A percentile compares a stretch with the other conserved stretches of the same genome.
phyloP scores from a whole-genome alignment of 805 yeast species.

The Metschnikowia kunwiensis region DNA sequence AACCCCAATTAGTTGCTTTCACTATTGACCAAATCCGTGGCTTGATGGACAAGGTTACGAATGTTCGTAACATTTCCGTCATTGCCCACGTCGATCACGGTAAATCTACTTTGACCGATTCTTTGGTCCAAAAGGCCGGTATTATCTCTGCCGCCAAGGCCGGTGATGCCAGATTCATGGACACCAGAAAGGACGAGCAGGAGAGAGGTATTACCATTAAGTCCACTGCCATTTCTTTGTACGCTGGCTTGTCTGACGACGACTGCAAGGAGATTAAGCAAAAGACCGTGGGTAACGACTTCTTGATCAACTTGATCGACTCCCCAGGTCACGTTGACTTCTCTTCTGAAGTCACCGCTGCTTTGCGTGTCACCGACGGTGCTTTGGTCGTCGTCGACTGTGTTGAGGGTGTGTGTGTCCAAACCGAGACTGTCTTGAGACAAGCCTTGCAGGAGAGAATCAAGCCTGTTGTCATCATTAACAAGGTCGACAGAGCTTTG shows the following conservation, averaged over 20 bases:
- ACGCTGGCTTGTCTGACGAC: conserved; percentile 80
- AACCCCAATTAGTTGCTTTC: conserved; percentile 50
- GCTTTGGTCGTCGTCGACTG: conserved; percentile 99
- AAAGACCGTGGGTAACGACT: conserved; percentile 87
- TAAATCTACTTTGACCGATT: conserved; percentile 98
- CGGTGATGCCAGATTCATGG: conserved; percentile 99
- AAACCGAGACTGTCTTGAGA: conserved; percentile 98
- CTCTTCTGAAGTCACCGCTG: conserved; percentile 99
- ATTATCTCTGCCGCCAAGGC: conserved; percentile 99
- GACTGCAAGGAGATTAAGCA: conserved; percentile 89
- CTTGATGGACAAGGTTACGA: conserved; percentile 99
- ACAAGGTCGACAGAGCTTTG: conserved; percentile 99
- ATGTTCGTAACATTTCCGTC: conserved; percentile 99
- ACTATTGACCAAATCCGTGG: conserved; percentile 86
- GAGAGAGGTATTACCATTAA: conserved; percentile 99
- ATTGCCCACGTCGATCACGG: conserved; percentile 99
- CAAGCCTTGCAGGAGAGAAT: conserved; percentile 99
- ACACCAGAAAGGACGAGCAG: conserved; percentile 99
- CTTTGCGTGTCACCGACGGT: conserved; percentile 99
- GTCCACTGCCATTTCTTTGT: conserved; percentile 97
- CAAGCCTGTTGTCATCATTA: conserved; percentile 96
- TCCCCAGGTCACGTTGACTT: conserved; percentile 99
- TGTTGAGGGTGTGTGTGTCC: conserved; percentile 99
- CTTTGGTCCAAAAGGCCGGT: conserved; percentile 99
- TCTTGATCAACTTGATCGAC: conserved; percentile 97